phyloP scores from a whole-genome alignment of 148 eudicot genomes.

The Mesembryanthemum crystallinum region DNA sequence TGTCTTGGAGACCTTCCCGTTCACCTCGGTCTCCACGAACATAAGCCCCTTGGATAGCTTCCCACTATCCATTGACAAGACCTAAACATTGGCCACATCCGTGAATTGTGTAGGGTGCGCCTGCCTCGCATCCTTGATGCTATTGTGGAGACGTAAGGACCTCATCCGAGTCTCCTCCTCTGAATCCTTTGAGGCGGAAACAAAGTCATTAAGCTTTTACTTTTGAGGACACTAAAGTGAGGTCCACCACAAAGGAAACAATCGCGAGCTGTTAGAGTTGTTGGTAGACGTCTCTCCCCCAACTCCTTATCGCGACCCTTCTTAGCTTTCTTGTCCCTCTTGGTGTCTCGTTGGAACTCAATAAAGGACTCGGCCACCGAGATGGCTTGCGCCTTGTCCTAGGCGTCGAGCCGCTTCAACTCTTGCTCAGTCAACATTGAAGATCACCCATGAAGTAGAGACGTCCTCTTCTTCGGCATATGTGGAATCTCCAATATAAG shows the following conservation, averaged over 20 bases:
- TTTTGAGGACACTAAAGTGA: neutral
- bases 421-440: neutral
- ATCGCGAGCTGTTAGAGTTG: neutral
- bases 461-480: neutral
- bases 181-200: too few species aligned
- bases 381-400: neutral
- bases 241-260: neutral
- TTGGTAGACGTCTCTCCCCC: conserved; percentile 1
- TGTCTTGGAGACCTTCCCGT: too few species aligned
- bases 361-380: neutral
- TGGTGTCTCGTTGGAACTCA: neutral
- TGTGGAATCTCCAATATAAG: neutral
- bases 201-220: neutral
- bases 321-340: neutral
- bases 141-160: too few species aligned
- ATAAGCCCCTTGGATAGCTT: too few species aligned
- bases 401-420: too few species aligned
- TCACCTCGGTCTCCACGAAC: too few species aligned
- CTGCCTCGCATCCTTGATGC: too few species aligned
- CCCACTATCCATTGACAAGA: too few species aligned
- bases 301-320: neutral
- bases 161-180: too few species aligned
- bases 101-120: too few species aligned
- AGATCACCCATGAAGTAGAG: conserved; percentile 1
- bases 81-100: too few species aligned